Evolutionary conservation across 768 basidiomycete species (phyloP).

Genomic region (Leccinellum luteum): DNA sequence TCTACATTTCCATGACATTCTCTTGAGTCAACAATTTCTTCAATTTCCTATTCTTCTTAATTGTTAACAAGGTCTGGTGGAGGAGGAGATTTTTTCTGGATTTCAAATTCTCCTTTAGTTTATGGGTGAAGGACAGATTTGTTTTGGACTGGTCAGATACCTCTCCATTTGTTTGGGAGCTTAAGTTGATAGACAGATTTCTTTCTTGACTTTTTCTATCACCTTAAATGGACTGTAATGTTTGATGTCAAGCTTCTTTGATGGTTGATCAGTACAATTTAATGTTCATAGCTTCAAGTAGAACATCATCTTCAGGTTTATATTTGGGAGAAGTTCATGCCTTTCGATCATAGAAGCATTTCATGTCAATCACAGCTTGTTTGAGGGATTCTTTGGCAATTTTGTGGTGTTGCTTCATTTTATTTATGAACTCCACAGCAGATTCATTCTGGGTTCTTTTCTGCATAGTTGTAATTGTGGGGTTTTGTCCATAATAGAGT

Average conservation of each 20-base stretch:
- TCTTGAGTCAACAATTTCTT: not conserved
- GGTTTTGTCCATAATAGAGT: not conserved
- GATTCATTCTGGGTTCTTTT: too few species aligned
- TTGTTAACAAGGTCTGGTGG: not conserved
- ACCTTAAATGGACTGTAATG: not conserved
- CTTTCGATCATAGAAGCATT: not conserved
- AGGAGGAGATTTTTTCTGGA: not conserved
- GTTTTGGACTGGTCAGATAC: not conserved
- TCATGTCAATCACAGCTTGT: not conserved
- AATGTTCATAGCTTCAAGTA: not conserved
- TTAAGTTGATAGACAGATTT: not conserved
- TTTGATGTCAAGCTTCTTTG: not conserved
- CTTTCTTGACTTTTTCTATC: accelerated
- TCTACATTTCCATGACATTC: too few species aligned
- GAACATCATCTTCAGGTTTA: not conserved
- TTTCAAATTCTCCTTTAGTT: not conserved
- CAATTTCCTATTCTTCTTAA: not conserved
- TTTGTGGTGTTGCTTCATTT: not conserved
- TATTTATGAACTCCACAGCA: not conserved
- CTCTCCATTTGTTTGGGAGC: not conserved
- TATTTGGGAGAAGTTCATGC: not conserved
- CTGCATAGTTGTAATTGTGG: too few species aligned
- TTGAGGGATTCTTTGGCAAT: not conserved
- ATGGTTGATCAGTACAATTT: not conserved
- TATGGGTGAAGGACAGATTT: not conserved